Evolutionary conservation across 2,329 filamentous ascomycete species (phyloP), one percentile per base, ranked within the genome.

Genomic region (Zasmidium angulare): DNA sequence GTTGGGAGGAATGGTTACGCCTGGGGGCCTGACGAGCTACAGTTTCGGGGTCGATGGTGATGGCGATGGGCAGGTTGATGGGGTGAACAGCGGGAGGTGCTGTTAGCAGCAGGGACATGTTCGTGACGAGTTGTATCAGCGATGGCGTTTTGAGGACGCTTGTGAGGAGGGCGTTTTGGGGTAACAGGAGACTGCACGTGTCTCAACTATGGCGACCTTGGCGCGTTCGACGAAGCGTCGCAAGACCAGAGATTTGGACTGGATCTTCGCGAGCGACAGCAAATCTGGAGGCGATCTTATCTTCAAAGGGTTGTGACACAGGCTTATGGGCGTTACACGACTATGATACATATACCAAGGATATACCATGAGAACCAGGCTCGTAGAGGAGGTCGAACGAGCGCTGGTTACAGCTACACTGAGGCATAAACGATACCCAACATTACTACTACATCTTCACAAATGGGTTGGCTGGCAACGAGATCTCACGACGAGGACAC

Each of bases 1-100:
- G 87, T 74, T 89, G 51, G 84, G 85, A 0, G 81, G 88, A 62
- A 81, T 84, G 2, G 72, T 79, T 76, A 63, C 76, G 76, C 73
- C 67, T 72, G 75, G 71, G n/a, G 69, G 62, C 2, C 52, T 68
- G 53, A 71, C 69, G 26, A 66, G 52, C 56, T 66, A 66, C 54
- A 66, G 52, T 57, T 66, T 65, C 54, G 63, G 65, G 43, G 65
- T 65, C 29, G 66, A 68, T 43, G 65, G 63, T 23, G 63, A 63
- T 12, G 66, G 69, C 50, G 62, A 65, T 26, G 62, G 66, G 17
- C 64, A 60, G 21, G 63, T 6, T 29, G 26, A 66, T 22, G 68
- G 65, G 50, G 60, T 53, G 46, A 62, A 62, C 24, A 63, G 63
- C 20, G 65, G 68, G 10, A 58, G 68, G 26, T 72, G 70, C 56